These are phyloP conservation scores for Sporothrix pseudoabietina DNA, from an alignment of 2,329 filamentous ascomycete genomes.

Conservation along the genomic window DNA sequence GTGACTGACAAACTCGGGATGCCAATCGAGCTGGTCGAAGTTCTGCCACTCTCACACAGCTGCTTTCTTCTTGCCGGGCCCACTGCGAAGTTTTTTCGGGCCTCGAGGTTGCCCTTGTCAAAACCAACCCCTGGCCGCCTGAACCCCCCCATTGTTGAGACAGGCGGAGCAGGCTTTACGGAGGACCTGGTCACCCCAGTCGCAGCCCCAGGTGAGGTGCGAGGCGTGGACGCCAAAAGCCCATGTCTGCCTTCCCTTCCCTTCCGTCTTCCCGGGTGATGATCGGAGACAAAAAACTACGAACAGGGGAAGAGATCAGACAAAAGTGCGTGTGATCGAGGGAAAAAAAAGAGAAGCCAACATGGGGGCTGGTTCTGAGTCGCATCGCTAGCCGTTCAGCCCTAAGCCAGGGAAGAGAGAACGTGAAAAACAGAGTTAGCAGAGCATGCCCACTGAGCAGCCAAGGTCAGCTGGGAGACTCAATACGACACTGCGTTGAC, in stretches of 20 bases:
- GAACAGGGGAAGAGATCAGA: slow-evolving; percentile 12
- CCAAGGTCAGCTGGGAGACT: neutral
- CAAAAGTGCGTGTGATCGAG: neutral
- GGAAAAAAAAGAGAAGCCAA: neutral
- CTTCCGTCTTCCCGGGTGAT: slow-evolving; percentile 18
- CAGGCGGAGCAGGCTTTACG: slow-evolving; percentile 18
- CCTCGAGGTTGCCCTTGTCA: neutral
- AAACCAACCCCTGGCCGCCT: slow-evolving; percentile 22
- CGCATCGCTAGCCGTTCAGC: slow-evolving; percentile 9
- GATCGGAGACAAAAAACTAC: neutral
- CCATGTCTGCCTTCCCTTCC: neutral
- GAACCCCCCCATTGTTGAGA: neutral
- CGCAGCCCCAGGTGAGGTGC: neutral
- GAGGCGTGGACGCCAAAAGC: slow-evolving; percentile 3
- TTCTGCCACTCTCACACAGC: neutral
- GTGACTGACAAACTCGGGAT: neutral
- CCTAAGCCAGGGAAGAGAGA: slow-evolving; percentile 22
- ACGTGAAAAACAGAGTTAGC: neutral
- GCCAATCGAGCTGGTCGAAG: neutral
- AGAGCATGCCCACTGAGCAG: neutral
- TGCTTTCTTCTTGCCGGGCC: neutral
- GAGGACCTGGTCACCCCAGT: slow-evolving; percentile 6
- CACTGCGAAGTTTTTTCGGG: neutral
- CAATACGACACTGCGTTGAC: slow-evolving; percentile 1
- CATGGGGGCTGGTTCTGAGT: neutral